These are phyloP conservation scores for Mycena belliarum DNA, from an alignment of 768 basidiomycete genomes.

Conservation along the genomic window DNA sequence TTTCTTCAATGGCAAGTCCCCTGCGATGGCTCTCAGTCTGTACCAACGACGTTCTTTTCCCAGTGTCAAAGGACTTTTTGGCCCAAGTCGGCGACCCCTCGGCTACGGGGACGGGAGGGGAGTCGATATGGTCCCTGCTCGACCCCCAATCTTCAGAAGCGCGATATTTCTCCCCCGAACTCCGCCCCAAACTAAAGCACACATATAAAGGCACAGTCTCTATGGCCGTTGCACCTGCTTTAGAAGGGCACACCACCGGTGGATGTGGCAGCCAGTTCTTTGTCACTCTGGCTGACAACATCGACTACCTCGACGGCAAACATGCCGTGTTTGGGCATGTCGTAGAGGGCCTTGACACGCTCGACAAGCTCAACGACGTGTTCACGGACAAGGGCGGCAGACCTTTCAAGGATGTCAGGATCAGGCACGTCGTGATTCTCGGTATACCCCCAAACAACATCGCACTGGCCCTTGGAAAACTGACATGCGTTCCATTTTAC, in stretches of 20 bases:
- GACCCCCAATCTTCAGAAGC: slow-evolving; percentile 48
- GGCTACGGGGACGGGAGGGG: slow-evolving; percentile 91
- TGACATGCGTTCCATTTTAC: not conserved
- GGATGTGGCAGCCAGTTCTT: slow-evolving; percentile 97
- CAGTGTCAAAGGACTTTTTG: slow-evolving; percentile 96
- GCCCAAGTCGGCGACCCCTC: slow-evolving; percentile 97
- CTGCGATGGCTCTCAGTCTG: not conserved
- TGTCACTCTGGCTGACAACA: slow-evolving; percentile 85
- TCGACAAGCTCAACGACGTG: slow-evolving; percentile 91
- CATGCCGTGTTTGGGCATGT: slow-evolving; percentile 96
- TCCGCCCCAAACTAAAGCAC: slow-evolving; percentile 83
- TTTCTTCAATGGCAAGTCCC: slow-evolving; percentile 90
- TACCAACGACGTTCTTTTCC: slow-evolving; percentile 4
- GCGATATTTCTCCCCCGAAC: slow-evolving; percentile 90
- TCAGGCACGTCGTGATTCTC: slow-evolving; percentile 93
- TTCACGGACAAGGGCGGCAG: slow-evolving; percentile 86
- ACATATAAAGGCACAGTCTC: slow-evolving; percentile 85
- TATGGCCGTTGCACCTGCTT: slow-evolving; percentile 92
- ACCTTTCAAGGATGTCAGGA: slow-evolving; percentile 92
- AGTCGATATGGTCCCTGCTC: slow-evolving; percentile 82
- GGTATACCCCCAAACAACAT: slow-evolving; percentile 53
- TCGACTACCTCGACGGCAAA: slow-evolving; percentile 92
- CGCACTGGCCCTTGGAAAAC: not conserved
- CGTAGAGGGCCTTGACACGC: slow-evolving; percentile 89
- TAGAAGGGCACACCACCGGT: slow-evolving; percentile 61